A percentile compares a stretch with the other conserved stretches of the same genome.
Conservation (phyloP, 768 basidiomycete species). For the Tricholoma furcatifolium region DNA sequence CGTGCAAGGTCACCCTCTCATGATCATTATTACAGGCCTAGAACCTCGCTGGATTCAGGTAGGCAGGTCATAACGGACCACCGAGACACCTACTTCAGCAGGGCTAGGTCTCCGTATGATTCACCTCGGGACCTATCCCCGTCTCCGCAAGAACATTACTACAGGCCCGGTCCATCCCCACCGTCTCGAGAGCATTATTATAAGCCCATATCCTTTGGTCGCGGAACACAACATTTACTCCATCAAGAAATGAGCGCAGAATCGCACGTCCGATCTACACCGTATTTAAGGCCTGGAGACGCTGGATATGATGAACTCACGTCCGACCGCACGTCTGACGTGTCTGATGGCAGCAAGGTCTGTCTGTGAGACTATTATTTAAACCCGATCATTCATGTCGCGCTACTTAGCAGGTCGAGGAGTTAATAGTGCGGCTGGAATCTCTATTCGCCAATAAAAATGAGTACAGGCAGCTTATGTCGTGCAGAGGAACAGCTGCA, state of each 20-base stretch:
- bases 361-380: background rate
- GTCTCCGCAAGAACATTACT: no score
- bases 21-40: no score
- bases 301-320: background rate
- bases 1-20: no score
- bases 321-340: constrained; percentile 1
- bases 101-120: no score
- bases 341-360: constrained; percentile 4
- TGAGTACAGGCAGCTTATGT: background rate
- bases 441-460: background rate
- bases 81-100: no score
- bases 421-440: background rate
- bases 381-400: background rate
- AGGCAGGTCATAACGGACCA: no score
- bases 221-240: constrained; percentile 8
- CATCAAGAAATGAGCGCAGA: constrained; percentile 4
- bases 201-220: constrained; percentile 9
- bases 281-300: background rate
- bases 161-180: no score
- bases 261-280: background rate
- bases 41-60: no score
- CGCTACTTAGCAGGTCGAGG: constrained; percentile 4
- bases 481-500: background rate
- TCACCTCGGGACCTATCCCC: no score
- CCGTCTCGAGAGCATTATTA: background rate